Evolutionary conservation across 495 filamentous ascomycete genomes (phyloP).

Genomic region (Aspergillus steynii): DNA sequence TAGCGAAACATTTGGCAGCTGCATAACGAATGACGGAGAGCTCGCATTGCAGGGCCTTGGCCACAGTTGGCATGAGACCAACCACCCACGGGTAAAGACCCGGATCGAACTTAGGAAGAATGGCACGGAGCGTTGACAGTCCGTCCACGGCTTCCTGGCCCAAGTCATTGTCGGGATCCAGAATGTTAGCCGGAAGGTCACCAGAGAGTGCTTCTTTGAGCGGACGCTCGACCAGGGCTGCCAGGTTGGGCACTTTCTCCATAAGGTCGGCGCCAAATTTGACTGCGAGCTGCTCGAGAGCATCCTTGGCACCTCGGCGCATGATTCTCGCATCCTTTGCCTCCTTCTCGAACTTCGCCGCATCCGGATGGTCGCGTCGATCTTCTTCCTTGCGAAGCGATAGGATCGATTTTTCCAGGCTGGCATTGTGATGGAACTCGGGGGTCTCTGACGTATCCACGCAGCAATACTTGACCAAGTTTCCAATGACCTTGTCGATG

Average conservation of each 20-base stretch:
- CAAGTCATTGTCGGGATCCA: slow-evolving; percentile 64
- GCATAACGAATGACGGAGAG: slow-evolving; percentile 93
- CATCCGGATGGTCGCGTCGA: slow-evolving; percentile 86
- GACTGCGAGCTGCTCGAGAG: slow-evolving; percentile 79
- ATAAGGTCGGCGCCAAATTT: slow-evolving; percentile 78
- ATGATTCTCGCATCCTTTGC: slow-evolving; percentile 84
- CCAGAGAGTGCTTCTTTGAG: slow-evolving; percentile 70
- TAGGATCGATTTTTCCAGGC: slow-evolving; percentile 74
- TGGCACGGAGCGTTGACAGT: slow-evolving; percentile 85
- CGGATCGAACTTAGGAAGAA: slow-evolving; percentile 78
- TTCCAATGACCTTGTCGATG: slow-evolving; percentile 90
- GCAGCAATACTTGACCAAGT: slow-evolving; percentile 94
- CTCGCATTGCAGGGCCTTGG: slow-evolving; percentile 79
- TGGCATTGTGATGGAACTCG: slow-evolving; percentile 79
- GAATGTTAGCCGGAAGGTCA: slow-evolving; percentile 70
- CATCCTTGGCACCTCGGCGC: slow-evolving; percentile 89
- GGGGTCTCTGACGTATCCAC: slow-evolving; percentile 96
- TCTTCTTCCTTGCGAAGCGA: slow-evolving; percentile 97
- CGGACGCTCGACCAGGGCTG: slow-evolving; percentile 74
- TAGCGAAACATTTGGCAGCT: slow-evolving; percentile 96
- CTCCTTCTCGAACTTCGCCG: slow-evolving; percentile 83
- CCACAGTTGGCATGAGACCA: slow-evolving; percentile 79
- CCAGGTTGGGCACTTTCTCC: slow-evolving; percentile 76
- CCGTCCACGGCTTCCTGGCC: slow-evolving; percentile 94
- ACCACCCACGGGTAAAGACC: slow-evolving; percentile 76